These are phyloP conservation scores for Boletus rubescentipes DNA, from an alignment of 768 basidiomycete genomes.

Conservation along the genomic window DNA sequence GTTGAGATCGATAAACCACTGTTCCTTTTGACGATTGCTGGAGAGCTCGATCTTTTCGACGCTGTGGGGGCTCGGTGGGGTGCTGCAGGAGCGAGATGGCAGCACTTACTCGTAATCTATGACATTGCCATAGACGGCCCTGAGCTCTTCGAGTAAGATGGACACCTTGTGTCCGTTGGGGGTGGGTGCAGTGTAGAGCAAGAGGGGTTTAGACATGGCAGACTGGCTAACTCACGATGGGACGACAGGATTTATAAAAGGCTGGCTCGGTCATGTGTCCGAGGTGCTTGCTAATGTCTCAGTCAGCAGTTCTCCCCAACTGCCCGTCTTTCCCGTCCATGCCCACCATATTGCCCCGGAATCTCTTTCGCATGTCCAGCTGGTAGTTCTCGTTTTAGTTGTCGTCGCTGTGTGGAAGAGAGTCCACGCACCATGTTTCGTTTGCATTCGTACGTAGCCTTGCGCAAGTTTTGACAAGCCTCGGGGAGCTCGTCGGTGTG, in stretches of 20 bases:
- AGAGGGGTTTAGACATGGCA: constrained; percentile 26
- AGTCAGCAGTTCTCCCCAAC: constrained; percentile 9
- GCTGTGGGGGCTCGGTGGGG: constrained; percentile 31
- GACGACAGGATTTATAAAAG: constrained; percentile 11
- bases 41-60: constrained; percentile 53
- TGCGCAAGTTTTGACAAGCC: constrained; percentile 74
- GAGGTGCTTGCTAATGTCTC: constrained; percentile 20
- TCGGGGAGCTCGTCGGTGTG: constrained; percentile 77
- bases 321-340: constrained; percentile 33
- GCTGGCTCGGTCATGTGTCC: constrained; percentile 11
- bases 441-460: constrained; percentile 89
- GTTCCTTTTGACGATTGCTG: constrained; percentile 76
- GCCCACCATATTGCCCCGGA: constrained; percentile 69
- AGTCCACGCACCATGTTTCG: constrained; percentile 69
- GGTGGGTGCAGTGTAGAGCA: constrained; percentile 44
- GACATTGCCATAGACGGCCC: constrained; percentile 44
- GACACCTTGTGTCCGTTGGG: constrained; percentile 58
- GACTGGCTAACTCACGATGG: background rate
- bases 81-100: background rate
- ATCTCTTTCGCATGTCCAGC: constrained; percentile 85
- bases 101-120: constrained; percentile 50
- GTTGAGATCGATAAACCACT: constrained; percentile 74
- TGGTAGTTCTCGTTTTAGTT: constrained; percentile 23
- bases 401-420: background rate
- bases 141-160: constrained; percentile 64